Percentiles rank a stretch among this genome's conserved stretches.
Conservation (phyloP, 768 basidiomycete genomes). For the Mycena indigotica region DNA sequence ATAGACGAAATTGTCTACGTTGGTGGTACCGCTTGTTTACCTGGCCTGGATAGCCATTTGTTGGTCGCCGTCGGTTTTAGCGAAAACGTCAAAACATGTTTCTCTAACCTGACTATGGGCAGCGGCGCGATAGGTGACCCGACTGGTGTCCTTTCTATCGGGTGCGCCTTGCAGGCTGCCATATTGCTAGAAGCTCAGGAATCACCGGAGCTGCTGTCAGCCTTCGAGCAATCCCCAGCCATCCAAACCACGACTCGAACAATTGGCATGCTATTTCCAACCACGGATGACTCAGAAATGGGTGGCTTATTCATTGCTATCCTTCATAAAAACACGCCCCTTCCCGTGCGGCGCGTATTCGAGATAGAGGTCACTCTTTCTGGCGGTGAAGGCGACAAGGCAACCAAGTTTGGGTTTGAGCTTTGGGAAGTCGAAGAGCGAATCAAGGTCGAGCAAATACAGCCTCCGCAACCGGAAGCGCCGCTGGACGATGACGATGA, state of each 20-base stretch:
- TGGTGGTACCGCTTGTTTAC: slow-evolving; percentile 73
- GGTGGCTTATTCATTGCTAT: slow-evolving; percentile 69
- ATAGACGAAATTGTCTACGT: slow-evolving; percentile 82
- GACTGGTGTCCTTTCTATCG: slow-evolving; percentile 73
- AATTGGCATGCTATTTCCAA: slow-evolving; percentile 69
- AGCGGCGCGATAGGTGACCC: slow-evolving; percentile 79
- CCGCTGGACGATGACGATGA: slow-evolving; percentile 50
- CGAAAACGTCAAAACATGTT: slow-evolving; percentile 66
- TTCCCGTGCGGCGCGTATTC: slow-evolving; percentile 66
- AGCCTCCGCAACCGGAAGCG: slow-evolving; percentile 43
- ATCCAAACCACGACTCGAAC: slow-evolving; percentile 63
- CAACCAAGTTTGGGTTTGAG: slow-evolving; percentile 62
- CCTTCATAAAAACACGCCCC: slow-evolving; percentile 68
- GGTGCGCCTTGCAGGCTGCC: slow-evolving; percentile 76
- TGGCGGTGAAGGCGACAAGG: slow-evolving; percentile 30
- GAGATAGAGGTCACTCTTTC: slow-evolving; percentile 57
- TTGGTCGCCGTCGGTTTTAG: slow-evolving; percentile 50
- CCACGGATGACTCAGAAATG: slow-evolving; percentile 41
- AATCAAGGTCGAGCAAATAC: slow-evolving; percentile 62
- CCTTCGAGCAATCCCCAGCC: slow-evolving; percentile 50
- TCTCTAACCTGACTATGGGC: slow-evolving; percentile 64
- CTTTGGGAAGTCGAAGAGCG: slow-evolving; percentile 78
- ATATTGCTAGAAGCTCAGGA: slow-evolving; percentile 54
- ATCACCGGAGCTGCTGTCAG: slow-evolving; percentile 51
- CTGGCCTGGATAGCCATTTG: slow-evolving; percentile 71